Evolutionary conservation across 495 filamentous ascomycete genomes (phyloP).

Genomic region (Neurospora sp.): DNA sequence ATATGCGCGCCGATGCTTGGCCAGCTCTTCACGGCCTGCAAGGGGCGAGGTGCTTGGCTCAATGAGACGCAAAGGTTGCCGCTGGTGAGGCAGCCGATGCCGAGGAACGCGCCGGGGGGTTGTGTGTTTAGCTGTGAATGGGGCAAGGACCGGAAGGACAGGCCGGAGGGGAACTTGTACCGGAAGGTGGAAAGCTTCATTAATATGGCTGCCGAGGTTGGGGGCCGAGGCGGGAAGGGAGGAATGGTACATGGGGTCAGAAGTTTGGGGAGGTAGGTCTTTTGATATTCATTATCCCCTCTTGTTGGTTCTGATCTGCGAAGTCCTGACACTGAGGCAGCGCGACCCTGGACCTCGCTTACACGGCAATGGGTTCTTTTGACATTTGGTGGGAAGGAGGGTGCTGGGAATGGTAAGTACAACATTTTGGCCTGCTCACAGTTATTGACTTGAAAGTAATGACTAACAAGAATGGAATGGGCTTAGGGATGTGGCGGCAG

Average conservation of each 20-base stretch:
- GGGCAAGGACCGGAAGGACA: constrained; percentile 60
- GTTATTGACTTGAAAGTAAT: background rate
- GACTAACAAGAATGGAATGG: background rate
- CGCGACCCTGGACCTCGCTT: constrained; percentile 68
- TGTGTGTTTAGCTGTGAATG: constrained; percentile 63
- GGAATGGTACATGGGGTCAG: constrained; percentile 75
- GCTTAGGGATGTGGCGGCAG: constrained; percentile 65
- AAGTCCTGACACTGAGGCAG: constrained; percentile 12
- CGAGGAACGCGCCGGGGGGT: constrained; percentile 49
- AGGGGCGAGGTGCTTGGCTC: constrained; percentile 53
- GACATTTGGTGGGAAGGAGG: constrained; percentile 83
- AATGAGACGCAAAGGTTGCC: constrained; percentile 51
- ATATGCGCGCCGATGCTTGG: constrained; percentile 56
- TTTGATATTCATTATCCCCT: constrained; percentile 1
- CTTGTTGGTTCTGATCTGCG: background rate
- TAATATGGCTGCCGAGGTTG: constrained; percentile 57
- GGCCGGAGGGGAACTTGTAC: constrained; percentile 49
- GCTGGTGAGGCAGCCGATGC: constrained; percentile 48
- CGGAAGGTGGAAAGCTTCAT: constrained; percentile 61
- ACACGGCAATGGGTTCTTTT: constrained; percentile 57
- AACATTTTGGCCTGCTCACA: background rate
- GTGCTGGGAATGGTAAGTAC: constrained; percentile 59
- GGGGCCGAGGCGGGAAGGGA: constrained; percentile 48
- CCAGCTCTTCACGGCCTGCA: constrained; percentile 54
- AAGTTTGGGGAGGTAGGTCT: constrained; percentile 42